Conservation (phyloP, 2,329 filamentous ascomycete genomes). For the Xenosphaeropsis pyriputrescens region DNA sequence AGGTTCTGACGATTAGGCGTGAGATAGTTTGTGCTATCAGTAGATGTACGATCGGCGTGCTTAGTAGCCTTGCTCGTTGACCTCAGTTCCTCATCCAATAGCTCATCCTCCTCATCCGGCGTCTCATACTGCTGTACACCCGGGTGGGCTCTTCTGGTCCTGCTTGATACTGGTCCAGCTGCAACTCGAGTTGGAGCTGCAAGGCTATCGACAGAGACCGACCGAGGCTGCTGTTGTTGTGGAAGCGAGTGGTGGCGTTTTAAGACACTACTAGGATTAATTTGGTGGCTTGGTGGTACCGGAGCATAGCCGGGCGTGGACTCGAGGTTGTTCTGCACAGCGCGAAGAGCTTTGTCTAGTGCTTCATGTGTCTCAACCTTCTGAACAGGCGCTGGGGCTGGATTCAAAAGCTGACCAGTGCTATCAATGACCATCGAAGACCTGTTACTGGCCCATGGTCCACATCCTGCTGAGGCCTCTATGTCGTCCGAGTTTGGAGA, state of each 20-base stretch:
- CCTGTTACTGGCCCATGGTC: constrained; percentile 74
- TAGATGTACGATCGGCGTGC: constrained; percentile 37
- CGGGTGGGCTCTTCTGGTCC: constrained; percentile 67
- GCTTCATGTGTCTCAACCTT: constrained; percentile 45
- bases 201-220: constrained; percentile 49
- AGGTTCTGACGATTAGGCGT: constrained; percentile 31
- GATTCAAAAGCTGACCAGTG: constrained; percentile 13
- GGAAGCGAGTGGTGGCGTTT: constrained; percentile 53
- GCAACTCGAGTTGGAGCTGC: constrained; percentile 33
- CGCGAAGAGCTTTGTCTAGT: constrained; percentile 40
- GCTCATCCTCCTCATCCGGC: constrained; percentile 90
- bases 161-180: constrained; percentile 53
- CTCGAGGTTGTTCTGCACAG: constrained; percentile 35
- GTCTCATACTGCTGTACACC: constrained; percentile 81
- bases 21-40: constrained; percentile 2
- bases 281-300: constrained; percentile 37
- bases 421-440: constrained; percentile 70
- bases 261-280: constrained; percentile 33
- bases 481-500: constrained; percentile 74
- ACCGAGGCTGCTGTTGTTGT: constrained; percentile 34
- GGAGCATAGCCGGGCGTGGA: constrained; percentile 21
- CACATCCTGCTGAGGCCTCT: constrained; percentile 84
- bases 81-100: constrained; percentile 76
- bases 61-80: constrained; percentile 64
- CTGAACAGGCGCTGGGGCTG: constrained; percentile 11